Evolutionary conservation across 352 stramenopile genomes (phyloP).

Genomic region (Phytophthora vignae): DNA sequence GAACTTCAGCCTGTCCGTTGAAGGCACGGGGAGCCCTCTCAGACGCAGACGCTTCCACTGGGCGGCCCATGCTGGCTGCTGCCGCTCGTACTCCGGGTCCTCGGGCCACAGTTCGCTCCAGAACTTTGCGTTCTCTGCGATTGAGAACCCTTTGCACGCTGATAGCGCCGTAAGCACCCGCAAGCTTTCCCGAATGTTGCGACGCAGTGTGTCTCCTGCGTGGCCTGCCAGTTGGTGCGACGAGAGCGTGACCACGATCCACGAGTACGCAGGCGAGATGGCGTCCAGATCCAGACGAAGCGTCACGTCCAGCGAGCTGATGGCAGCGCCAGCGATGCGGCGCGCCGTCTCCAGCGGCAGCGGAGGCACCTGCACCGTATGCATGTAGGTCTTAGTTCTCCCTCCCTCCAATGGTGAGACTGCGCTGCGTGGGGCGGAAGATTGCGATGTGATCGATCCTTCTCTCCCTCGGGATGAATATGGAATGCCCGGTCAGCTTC

Average conservation of each 20-base stretch:
- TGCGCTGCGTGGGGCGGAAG: no score
- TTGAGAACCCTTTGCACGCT: slow-evolving; percentile 22
- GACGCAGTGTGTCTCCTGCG: background rate
- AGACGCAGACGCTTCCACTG: slow-evolving; percentile 29
- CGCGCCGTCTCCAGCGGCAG: slow-evolving; percentile 27
- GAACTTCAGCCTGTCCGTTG: slow-evolving; percentile 4
- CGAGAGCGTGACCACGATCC: slow-evolving; percentile 19
- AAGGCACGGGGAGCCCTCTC: background rate
- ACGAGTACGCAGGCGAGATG: slow-evolving; percentile 20
- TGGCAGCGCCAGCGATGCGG: slow-evolving; percentile 16
- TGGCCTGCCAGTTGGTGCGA: background rate
- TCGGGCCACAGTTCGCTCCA: slow-evolving; percentile 29
- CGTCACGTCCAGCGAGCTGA: slow-evolving; percentile 20
- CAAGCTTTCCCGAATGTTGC: slow-evolving; percentile 21
- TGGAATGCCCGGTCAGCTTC: slow-evolving; percentile 4
- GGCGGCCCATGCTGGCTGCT: slow-evolving; percentile 15
- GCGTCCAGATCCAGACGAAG: slow-evolving; percentile 16
- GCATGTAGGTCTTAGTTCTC: no score
- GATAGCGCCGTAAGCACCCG: slow-evolving; percentile 23
- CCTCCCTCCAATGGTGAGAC: no score
- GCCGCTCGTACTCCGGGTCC: background rate
- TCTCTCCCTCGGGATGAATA: background rate
- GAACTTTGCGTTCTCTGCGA: slow-evolving; percentile 27
- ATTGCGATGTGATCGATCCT: background rate
- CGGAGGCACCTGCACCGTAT: slow-evolving; percentile 1